Evolutionary conservation across 768 basidiomycete genomes (phyloP).

Genomic region (Sarcodon aspratus): DNA sequence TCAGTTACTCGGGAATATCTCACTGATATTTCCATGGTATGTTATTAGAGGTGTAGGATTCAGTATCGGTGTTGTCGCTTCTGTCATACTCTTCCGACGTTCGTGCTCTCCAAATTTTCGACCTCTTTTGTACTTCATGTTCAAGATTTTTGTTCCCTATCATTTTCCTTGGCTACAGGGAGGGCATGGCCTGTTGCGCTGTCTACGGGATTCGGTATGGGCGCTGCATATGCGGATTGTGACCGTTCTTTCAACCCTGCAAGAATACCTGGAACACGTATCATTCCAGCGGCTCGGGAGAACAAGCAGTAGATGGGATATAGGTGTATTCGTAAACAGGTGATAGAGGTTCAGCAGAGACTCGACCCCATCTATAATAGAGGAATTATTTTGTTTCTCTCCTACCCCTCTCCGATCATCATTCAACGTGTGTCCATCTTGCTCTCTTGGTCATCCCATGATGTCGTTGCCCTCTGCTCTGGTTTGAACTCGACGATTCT

Average conservation of each 20-base stretch:
- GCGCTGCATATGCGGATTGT: conserved; percentile 85
- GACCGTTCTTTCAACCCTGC: conserved; percentile 90
- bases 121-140: background rate
- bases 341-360: too few species aligned
- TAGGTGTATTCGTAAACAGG: background rate
- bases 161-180: conserved; percentile 44
- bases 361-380: background rate
- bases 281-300: conserved; percentile 31
- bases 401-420: background rate
- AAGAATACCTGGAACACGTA: conserved; percentile 72
- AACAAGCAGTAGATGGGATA: conserved; percentile 7
- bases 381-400: background rate
- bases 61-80: conserved; percentile 78
- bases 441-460: background rate
- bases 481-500: background rate
- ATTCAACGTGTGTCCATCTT: background rate
- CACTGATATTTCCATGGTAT: background rate
- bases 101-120: conserved; percentile 23
- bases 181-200: conserved; percentile 89
- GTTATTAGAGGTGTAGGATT: conserved; percentile 70
- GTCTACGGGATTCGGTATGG: conserved; percentile 77
- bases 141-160: background rate
- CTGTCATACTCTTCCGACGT: conserved; percentile 89
- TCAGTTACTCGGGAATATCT: too few species aligned
- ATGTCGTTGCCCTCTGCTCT: conserved; percentile 1